These are phyloP conservation scores for Rhodotorula mucilaginosa DNA, from an alignment of 1,284 basidiomycete species.

Conservation along the genomic window DNA sequence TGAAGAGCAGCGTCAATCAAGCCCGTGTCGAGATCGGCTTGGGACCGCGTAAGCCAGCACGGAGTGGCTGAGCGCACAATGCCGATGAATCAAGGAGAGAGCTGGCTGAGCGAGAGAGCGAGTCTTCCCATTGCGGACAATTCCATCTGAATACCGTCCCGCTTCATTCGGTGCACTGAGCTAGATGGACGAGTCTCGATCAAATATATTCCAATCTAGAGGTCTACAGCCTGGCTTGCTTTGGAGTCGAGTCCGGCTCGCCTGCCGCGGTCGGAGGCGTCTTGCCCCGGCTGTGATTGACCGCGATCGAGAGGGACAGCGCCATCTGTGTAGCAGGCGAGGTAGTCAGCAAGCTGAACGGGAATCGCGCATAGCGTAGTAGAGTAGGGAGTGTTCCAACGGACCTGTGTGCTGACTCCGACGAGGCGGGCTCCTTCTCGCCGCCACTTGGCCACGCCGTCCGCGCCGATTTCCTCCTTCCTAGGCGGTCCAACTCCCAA, in stretches of 20 bases:
- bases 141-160: too few species aligned
- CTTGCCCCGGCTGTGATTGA: constrained; percentile 11
- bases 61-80: too few species aligned
- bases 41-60: too few species aligned
- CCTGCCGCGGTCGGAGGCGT: background rate
- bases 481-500: constrained; percentile 4
- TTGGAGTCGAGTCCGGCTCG: background rate
- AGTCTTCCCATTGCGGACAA: too few species aligned
- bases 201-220: background rate
- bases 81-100: too few species aligned
- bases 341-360: background rate
- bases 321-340: constrained; percentile 25
- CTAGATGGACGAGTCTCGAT: too few species aligned
- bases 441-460: constrained; percentile 24
- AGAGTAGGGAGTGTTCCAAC: too few species aligned
- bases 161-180: too few species aligned
- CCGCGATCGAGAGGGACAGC: constrained; percentile 18
- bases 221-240: constrained; percentile 4
- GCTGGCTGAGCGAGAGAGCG: too few species aligned
- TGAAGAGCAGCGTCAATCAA: too few species aligned
- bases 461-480: constrained; percentile 3
- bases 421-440: constrained; percentile 20
- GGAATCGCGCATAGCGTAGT: too few species aligned
- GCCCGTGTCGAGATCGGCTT: too few species aligned
- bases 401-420: constrained; percentile 37